phyloP scores from a whole-genome alignment of 2,329 filamentous ascomycete genomes.

The Chrysoporthe deuterocubensis region DNA sequence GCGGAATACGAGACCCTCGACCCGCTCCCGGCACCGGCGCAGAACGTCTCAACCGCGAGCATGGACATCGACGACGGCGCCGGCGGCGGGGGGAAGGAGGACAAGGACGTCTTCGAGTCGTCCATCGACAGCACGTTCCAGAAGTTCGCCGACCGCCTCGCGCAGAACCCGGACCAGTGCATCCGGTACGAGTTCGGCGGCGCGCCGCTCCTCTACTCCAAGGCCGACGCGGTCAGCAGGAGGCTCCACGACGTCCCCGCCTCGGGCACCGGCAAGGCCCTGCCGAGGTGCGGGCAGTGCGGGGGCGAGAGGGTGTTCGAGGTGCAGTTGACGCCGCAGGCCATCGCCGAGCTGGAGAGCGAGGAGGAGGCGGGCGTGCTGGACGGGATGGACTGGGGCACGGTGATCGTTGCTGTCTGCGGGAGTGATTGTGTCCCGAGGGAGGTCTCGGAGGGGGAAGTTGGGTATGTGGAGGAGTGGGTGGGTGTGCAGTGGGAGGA shows the following conservation, averaged over 20 bases:
- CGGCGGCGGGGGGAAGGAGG: constrained; percentile 55
- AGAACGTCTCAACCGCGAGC: constrained; percentile 46
- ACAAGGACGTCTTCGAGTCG: constrained; percentile 74
- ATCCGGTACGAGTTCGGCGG: constrained; percentile 81
- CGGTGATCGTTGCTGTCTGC: constrained; percentile 85
- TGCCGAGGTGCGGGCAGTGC: constrained; percentile 80
- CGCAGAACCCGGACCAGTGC: constrained; percentile 81
- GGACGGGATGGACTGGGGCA: constrained; percentile 98
- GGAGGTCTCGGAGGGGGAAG: constrained; percentile 62
- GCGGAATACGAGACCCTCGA: constrained; percentile 92
- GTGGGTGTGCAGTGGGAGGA: constrained; percentile 99
- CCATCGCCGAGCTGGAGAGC: constrained; percentile 69
- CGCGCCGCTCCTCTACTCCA: constrained; percentile 77
- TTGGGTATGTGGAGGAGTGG: constrained; percentile 92
- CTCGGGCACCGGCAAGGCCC: constrained; percentile 43
- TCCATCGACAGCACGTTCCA: constrained; percentile 77
- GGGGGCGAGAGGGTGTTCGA: constrained; percentile 80
- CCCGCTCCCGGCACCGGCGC: constrained; percentile 53
- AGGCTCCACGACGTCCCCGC: constrained; percentile 57
- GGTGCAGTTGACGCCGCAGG: constrained; percentile 87
- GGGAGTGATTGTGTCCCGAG: constrained; percentile 73
- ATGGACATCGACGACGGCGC: constrained; percentile 50
- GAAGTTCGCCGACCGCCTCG: constrained; percentile 76
- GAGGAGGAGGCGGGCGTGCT: constrained; percentile 74
- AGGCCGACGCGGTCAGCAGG: constrained; percentile 74